Base-by-base conservation (phyloP, 106 monocot genomes). In the Phalaenopsis equestris region DNA sequence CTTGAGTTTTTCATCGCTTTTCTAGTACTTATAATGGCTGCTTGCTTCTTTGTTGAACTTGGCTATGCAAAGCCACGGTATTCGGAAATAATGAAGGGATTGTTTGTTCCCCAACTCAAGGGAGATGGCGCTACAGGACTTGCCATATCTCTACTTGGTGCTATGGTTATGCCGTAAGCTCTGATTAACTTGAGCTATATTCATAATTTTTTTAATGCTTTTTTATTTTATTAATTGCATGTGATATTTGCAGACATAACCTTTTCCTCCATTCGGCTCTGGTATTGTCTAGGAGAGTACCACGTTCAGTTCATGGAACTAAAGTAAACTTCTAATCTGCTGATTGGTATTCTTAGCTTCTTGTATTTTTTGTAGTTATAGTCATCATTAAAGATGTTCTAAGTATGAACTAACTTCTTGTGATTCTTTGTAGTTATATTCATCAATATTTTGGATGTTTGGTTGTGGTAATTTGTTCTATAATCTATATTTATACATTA, bases 151-250 rank as follows among this genome's bases (percentile, higher is more conserved):
- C 84, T 97, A 37, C 92, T 97, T 82, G 96, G 96, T 79, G 96
- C 96, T 42, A 94, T 97, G 96, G 96, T 97, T 87, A 97, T 97
- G 96, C 96, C 96, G 94, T 97, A 90, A 83, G 96, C 75, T 87
- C 55, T 75, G 75, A 41, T 16, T 77, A 30, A 48, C 42, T 56
- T 45, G 8, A 24, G 24, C 8, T 84, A 72, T 67, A 77, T 55
- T 79, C 48, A 30, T 72, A 67, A 5, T 72, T 75, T 37, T 47
- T 74, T 65, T 78, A 56, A 73, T 6, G 37, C 46, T 57, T 30
- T 15, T 47, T 37, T 49, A 15, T 37, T 24, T 41, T 8, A 78
- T 72, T 64, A 77, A 19, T 80, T 36, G 45, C 18, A 30, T 81
- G 8, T 43, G 19, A 70, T 72, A 72, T 46, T 5, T 87, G 82